A percentile compares a stretch with the other conserved stretches of the same genome.
Conservation (phyloP, 495 filamentous ascomycete species). For the Neurospora terricola region DNA sequence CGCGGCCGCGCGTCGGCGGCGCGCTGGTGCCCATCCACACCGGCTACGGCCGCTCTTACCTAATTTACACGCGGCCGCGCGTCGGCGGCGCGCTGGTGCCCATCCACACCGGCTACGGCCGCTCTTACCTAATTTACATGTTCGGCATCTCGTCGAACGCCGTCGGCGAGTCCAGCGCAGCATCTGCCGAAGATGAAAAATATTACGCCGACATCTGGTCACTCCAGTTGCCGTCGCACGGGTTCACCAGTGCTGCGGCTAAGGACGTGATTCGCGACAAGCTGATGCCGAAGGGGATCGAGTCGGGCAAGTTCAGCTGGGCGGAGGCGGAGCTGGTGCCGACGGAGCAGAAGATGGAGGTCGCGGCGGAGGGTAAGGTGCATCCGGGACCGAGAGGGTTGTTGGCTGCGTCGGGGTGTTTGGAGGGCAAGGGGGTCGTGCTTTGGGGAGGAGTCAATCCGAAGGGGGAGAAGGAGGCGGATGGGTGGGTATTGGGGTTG, state of each 20-base stretch:
- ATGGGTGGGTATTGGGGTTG: conserved; percentile 42
- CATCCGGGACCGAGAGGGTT: conserved; percentile 42
- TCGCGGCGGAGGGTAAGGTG: conserved; percentile 29
- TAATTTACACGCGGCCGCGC: too few relatives aligned
- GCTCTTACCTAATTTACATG: conserved; percentile 43
- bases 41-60: conserved; percentile 40
- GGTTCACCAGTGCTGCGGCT: conserved; percentile 35
- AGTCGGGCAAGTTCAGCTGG: conserved; percentile 35
- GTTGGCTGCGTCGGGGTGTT: conserved; percentile 34
- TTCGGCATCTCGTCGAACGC: conserved; percentile 26
- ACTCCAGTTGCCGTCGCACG: conserved; percentile 38
- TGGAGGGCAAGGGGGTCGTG: conserved; percentile 33
- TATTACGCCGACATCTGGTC: conserved; percentile 39
- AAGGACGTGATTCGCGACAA: conserved; percentile 39
- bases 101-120: conserved; percentile 38
- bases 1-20: conserved; percentile 31
- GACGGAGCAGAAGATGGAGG: conserved; percentile 25
- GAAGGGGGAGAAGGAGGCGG: conserved; percentile 37
- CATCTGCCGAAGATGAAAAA: conserved; percentile 2
- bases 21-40: conserved; percentile 38
- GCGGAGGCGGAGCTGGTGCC: conserved; percentile 36
- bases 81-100: conserved; percentile 37
- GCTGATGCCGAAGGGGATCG: conserved; percentile 20
- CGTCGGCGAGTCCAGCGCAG: background rate
- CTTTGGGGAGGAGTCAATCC: conserved; percentile 44